These are phyloP conservation scores for Termitomyces sp. DNA, from an alignment of 768 basidiomycete genomes.

Conservation along the genomic window DNA sequence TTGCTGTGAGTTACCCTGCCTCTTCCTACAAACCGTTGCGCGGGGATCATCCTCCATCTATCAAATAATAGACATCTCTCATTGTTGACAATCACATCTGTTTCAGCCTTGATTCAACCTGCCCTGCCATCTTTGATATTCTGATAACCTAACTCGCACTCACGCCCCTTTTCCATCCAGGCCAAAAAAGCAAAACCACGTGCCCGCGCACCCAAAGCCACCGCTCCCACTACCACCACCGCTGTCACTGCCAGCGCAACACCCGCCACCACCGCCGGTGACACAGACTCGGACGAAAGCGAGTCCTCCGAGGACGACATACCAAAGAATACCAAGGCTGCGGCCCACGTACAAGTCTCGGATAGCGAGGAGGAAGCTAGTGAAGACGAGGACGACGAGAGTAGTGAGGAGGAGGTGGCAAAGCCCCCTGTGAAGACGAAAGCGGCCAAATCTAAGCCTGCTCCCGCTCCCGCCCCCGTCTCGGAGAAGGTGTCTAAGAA, in stretches of 20 bases:
- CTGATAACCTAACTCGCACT: neutral
- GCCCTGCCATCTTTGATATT: neutral
- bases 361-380: constrained; percentile 8
- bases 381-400: constrained; percentile 7
- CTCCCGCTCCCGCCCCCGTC: neutral
- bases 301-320: constrained; percentile 24
- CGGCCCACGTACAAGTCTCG: constrained; percentile 14
- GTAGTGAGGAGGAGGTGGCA: constrained; percentile 10
- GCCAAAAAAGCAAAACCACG: constrained; percentile 18
- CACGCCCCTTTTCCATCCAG: constrained; percentile 3
- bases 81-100: neutral
- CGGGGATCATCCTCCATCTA: neutral
- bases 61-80: neutral
- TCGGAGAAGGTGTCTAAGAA: constrained; percentile 20
- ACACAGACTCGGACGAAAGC: constrained; percentile 12
- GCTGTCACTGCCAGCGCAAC: constrained; percentile 8
- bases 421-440: constrained; percentile 11
- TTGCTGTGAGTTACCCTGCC: constrained; percentile 21
- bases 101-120: neutral
- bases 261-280: constrained; percentile 14
- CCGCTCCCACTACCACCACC: neutral
- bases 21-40: neutral
- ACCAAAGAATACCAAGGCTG: constrained; percentile 16
- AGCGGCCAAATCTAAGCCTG: neutral
- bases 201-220: constrained; percentile 6